Percentiles rank a stretch among this genome's conserved stretches.
These are phyloP conservation scores for Bryum argenteum DNA, from an alignment of 225 moss, liverwort and hornwort genomes.

Conservation along the genomic window DNA sequence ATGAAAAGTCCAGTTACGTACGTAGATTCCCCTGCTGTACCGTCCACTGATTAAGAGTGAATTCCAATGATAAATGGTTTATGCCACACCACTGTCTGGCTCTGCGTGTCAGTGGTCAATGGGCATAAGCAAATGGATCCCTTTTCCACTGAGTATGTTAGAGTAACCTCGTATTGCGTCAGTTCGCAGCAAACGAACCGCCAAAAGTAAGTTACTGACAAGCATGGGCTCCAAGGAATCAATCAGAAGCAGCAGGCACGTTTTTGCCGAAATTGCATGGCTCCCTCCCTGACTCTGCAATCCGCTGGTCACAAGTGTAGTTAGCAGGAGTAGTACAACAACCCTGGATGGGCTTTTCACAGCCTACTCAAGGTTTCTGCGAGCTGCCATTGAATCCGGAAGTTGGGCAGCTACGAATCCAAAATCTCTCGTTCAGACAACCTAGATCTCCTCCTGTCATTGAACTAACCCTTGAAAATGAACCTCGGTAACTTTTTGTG, in stretches of 20 bases:
- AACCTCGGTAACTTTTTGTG: background rate
- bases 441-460: constrained; percentile 28
- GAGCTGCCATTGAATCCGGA: constrained; percentile 22
- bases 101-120: constrained; percentile 18
- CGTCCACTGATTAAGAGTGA: constrained; percentile 9
- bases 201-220: background rate
- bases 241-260: background rate
- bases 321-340: background rate
- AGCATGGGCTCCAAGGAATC: constrained; percentile 7
- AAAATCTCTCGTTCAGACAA: constrained; percentile 34
- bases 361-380: background rate
- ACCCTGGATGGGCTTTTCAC: background rate
- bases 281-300: constrained; percentile 4
- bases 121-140: constrained; percentile 15
- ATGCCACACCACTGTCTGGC: background rate
- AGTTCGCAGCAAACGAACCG: background rate
- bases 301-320: constrained; percentile 9
- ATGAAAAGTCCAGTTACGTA: background rate
- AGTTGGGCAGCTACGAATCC: constrained; percentile 15
- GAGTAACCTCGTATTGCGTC: background rate
- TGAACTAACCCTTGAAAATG: background rate
- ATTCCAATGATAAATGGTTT: background rate
- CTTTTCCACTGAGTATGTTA: background rate
- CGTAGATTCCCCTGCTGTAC: constrained; percentile 11
- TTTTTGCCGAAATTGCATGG: background rate